Base-by-base conservation (phyloP, 768 basidiomycete species). In the Tubosaeta sp. region DNA sequence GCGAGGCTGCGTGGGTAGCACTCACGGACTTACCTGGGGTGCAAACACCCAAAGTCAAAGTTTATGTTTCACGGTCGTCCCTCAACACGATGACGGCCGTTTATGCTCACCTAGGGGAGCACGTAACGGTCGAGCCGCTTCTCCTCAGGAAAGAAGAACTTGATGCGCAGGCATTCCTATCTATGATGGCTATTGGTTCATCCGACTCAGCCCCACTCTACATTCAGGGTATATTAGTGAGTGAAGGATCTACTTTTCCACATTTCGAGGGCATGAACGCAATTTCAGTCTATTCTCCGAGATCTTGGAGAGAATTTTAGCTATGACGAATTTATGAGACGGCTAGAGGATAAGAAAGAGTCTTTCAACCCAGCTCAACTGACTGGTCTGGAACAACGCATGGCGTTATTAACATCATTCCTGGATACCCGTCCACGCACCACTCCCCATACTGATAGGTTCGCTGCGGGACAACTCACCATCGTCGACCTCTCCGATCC, bases 401-500 rank as follows among this genome's bases (percentile, higher is more conserved):
- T 88, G 65, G 77, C 79, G 0, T 58, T 89, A 0, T 65, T 88
- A 0, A 79, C 70, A 0, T 78, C 83, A 0, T 89, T 88, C 50
- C 60, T 86, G 48, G 76, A 77, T 41, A 67, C 51, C 14, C 48
- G 46, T 29, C 12, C 41, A 10, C 54, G 49, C 22, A 22, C 45
- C 7, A 17, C 1, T 34, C 46, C 41, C 16, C 60, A 37, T 38
- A 34, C 53, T 35, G 53, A 57, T 48, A 77, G 83, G 0, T 88
- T 88, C 57, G 67, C 61, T 0, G 57, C 75, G 1, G 85, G 85
- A 0, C 78, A 81, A 52, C 54, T 89, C 5, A 86, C 84, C 0
- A 83, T 89, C 12, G 63, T 88, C 4, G 87, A 88, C 55, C 70
- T 88, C 0, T 86, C 87, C 0, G 87, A 87, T 51, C 84, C 87